phyloP scores from a whole-genome alignment of 2,329 filamentous ascomycete species.

The Curvularia lunata region DNA sequence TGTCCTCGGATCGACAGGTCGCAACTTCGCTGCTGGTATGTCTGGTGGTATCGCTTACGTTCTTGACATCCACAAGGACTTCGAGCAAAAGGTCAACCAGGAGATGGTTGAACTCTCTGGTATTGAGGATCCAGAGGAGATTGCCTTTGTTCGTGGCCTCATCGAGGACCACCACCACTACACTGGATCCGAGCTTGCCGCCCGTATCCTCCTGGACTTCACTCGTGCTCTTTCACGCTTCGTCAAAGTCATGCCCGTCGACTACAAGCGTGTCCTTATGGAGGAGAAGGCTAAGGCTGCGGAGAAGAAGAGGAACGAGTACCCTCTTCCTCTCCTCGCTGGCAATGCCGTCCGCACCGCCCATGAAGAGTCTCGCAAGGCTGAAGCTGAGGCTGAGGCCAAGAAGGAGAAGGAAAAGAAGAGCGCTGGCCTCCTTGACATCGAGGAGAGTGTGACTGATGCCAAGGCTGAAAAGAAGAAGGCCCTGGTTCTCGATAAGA shows the following conservation, averaged over 20 bases:
- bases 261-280: slow-evolving; percentile 91
- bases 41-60: slow-evolving; percentile 97
- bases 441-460: slow-evolving; percentile 90
- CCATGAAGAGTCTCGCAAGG: slow-evolving; percentile 61
- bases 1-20: slow-evolving; percentile 85
- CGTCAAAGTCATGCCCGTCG: slow-evolving; percentile 89
- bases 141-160: slow-evolving; percentile 86
- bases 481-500: slow-evolving; percentile 95
- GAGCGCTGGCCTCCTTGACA: slow-evolving; percentile 74
- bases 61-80: slow-evolving; percentile 87
- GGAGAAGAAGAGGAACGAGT: slow-evolving; percentile 83
- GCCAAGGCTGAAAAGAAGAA: slow-evolving; percentile 87
- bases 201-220: slow-evolving; percentile 93
- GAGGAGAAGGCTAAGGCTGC: slow-evolving; percentile 87
- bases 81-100: slow-evolving; percentile 90
- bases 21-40: slow-evolving; percentile 98
- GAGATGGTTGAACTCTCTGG: slow-evolving; percentile 94
- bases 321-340: slow-evolving; percentile 77
- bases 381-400: slow-evolving; percentile 65
- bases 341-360: slow-evolving; percentile 64
- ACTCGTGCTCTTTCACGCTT: slow-evolving; percentile 88
- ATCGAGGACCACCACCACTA: slow-evolving; percentile 98
- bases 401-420: slow-evolving; percentile 67
- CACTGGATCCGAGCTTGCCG: slow-evolving; percentile 93
- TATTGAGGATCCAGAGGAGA: slow-evolving; percentile 84